These are phyloP conservation scores for Pseudogymnoascus sp. DNA, from an alignment of 2,329 filamentous ascomycete genomes.

Conservation along the genomic window DNA sequence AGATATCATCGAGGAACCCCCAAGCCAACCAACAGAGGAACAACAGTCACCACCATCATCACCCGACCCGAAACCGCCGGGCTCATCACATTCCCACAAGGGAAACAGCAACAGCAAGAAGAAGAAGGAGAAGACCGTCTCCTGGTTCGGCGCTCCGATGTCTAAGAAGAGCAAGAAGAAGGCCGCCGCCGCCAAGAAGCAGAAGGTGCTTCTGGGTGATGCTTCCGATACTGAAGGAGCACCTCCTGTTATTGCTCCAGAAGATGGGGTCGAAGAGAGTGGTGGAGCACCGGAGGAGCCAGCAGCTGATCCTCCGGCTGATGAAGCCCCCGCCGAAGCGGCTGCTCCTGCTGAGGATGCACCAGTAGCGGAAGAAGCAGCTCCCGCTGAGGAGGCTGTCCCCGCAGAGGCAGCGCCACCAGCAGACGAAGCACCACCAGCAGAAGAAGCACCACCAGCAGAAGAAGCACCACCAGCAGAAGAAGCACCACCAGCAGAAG, in stretches of 20 bases:
- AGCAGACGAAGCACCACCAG: background rate
- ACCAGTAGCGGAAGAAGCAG: background rate
- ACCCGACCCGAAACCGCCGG: background rate
- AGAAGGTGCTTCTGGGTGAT: conserved; percentile 11
- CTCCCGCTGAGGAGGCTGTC: background rate
- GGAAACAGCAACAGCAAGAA: background rate
- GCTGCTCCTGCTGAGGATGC: background rate
- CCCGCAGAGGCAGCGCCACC: background rate
- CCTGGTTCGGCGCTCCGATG: background rate
- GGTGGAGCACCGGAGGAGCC: background rate
- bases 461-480: background rate
- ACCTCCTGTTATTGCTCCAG: background rate
- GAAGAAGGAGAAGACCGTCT: background rate
- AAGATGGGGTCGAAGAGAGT: background rate
- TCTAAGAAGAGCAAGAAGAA: conserved; percentile 15
- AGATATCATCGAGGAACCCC: background rate
- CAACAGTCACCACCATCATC: background rate
- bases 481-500: background rate
- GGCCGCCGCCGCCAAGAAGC: conserved; percentile 14
- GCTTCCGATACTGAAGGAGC: background rate
- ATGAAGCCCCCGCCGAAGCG: background rate
- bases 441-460: background rate
- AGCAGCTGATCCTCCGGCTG: background rate
- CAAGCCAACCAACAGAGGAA: background rate
- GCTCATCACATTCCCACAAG: conserved; percentile 6